Evolutionary conservation across 2,329 filamentous ascomycete species (phyloP), one percentile per base, ranked within the genome.

Genomic region (Berkeleyomyces rouxiae): DNA sequence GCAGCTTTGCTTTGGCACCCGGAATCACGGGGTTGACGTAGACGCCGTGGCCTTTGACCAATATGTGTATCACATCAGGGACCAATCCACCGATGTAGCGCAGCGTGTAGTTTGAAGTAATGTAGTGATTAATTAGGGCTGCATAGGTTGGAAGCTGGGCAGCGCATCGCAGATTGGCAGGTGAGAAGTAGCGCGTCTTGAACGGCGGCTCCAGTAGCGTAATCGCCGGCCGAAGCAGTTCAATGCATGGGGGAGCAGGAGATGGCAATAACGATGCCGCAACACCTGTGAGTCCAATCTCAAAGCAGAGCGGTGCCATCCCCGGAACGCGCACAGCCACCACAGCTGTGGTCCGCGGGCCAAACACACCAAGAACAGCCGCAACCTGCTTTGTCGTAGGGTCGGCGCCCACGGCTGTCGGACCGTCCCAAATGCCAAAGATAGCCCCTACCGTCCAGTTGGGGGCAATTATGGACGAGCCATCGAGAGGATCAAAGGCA

Each of bases 401-500:
- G 1, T 65, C 61, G 59, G 74, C 73, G 2, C 68, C 66, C 1
- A 82, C 71, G 0, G 78, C 77, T 0, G 76, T 74, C 0, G 66
- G 44, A 2, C 79, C 79, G 39, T 77, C 75, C 80, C 82, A 85
- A 46, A 85, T 71, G 6, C 82, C 82, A 13, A 83, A 71, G 65
- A 85, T 85, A 57, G 81, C 77, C 31, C 80, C 80, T 7, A 82
- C 80, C 0, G 78, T 75, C 79, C 79, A 82, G 68, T 82, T 82
- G 1, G 80, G 74, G 0, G 74, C 78, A 51, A 82, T 81, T 67
- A 82, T 82, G 65, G 79, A 84, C 70, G 79, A 82, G 9, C 82
- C 82, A 66, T 85, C 82, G 0, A 85, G 76, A 0, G 82, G 82
- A 67, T 85, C 82, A 67, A 85, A 85, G 0, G 81, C 82, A 7